phyloP scores from a whole-genome alignment of 129 eudicot species.

The Tagetes erecta region DNA sequence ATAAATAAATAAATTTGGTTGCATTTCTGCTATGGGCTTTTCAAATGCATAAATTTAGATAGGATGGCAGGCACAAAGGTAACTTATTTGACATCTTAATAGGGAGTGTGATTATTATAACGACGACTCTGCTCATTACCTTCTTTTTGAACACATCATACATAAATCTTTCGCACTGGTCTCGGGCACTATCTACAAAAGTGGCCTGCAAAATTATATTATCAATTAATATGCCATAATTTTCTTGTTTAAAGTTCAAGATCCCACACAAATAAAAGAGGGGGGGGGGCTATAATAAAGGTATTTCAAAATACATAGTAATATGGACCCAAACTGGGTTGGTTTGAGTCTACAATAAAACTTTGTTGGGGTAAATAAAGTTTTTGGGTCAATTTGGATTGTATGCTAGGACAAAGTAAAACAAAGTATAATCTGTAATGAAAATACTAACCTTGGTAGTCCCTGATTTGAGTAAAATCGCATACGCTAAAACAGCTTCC shows the following conservation, averaged over 20 bases:
- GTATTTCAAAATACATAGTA: not conserved
- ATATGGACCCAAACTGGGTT: not conserved
- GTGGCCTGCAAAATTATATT: constrained; percentile 49
- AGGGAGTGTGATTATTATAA: not conserved
- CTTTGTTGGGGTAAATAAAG: no score
- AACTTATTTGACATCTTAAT: not conserved
- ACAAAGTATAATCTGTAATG: not conserved
- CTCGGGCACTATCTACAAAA: constrained; percentile 42
- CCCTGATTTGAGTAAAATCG: constrained; percentile 63
- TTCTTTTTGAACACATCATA: constrained; percentile 56
- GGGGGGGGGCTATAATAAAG: not conserved
- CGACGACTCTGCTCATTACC: constrained; percentile 41
- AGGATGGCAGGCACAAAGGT: not conserved
- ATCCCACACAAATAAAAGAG: not conserved
- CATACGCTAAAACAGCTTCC: constrained; percentile 90
- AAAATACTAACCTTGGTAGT: constrained; percentile 49
- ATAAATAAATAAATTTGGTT: not conserved
- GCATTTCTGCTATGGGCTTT: not conserved
- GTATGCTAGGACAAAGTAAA: not conserved
- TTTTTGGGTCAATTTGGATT: no score
- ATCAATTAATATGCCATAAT: not conserved
- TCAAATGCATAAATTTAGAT: not conserved
- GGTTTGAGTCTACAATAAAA: no score
- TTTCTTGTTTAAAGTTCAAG: not conserved
- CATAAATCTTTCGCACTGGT: constrained; percentile 82